Evolutionary conservation across 768 basidiomycete species (phyloP), one percentile per base, ranked within the genome.

Genomic region (Boletellus ananiceps): DNA sequence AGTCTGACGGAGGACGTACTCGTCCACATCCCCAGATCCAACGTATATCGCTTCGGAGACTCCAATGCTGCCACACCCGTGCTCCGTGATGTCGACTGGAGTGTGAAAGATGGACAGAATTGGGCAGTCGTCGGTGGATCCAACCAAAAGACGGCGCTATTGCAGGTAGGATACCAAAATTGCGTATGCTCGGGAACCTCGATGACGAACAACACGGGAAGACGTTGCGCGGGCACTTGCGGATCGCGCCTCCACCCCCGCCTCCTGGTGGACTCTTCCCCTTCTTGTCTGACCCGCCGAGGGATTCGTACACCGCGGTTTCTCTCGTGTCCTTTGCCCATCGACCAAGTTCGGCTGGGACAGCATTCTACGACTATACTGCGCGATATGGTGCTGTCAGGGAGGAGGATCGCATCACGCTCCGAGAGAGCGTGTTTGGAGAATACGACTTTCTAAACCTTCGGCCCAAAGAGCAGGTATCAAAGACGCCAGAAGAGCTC

Each of bases 361-460:
- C 85, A 8, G 88, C 79, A 11, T 98, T 98, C 70, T 87, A 88
- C 52, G 94, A 98, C 69, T 96, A 87, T 61, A 88, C 92, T 0
- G 92, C 93, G 3, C 82, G 93, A 3, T 98, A 97, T 63, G 92
- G 90, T 18, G 86, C 89, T 0, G 79, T 93, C 34, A 74, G 87
- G 15, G 93, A 95, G 15, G 89, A 86, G 60, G 94, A 95, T 61
- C 77, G 79, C 25, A 65, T 83, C 45, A 91, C 93, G 0, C 75
- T 94, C 19, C 74, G 84, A 8, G 74, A 93, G 58, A 83, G 77
- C 50, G 77, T 93, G 71, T 77, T 82, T 53, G 75, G 79, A 2
- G 77, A 82, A 51, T 74, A 69, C 34, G 69, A 68, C 46, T 75
- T 51, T 62, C 61, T 45, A 49, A 74, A 59, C 41, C 46, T 62